These are phyloP conservation scores for Purpureocillium takamizusanense DNA, from an alignment of 2,329 filamentous ascomycete genomes.

Conservation along the genomic window DNA sequence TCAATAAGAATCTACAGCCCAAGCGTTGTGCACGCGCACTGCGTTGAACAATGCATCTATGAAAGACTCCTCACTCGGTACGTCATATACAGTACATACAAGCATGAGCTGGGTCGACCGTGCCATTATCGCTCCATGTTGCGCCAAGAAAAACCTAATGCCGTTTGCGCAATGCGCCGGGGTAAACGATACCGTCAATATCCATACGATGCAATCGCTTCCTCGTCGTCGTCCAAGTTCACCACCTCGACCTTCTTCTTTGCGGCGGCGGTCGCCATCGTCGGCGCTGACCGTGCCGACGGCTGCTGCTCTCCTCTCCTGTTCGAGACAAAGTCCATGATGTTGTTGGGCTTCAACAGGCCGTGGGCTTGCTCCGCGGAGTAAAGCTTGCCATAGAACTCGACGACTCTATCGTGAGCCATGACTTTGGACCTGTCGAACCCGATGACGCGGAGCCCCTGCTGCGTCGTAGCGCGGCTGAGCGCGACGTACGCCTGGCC, in stretches of 20 bases:
- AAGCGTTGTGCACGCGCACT: no score
- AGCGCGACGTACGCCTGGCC: conserved; percentile 96
- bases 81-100: no score
- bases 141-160: no score
- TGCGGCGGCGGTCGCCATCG: background rate
- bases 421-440: conserved; percentile 90
- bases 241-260: conserved; percentile 13
- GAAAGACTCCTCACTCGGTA: no score
- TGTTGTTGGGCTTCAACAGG: conserved; percentile 16
- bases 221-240: conserved; percentile 40
- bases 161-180: no score
- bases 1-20: no score
- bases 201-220: conserved; percentile 36
- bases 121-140: no score
- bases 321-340: conserved; percentile 30
- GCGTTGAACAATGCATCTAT: no score
- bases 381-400: conserved; percentile 77
- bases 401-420: conserved; percentile 79
- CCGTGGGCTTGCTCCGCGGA: conserved; percentile 51
- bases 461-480: conserved; percentile 81
- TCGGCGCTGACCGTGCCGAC: no score
- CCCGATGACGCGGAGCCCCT: conserved; percentile 75
- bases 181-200: conserved; percentile 14
- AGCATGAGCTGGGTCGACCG: no score
- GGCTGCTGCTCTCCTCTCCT: conserved; percentile 17